Percentiles rank a stretch among this genome's conserved stretches.
These are phyloP conservation scores for Tephrocybe sp. DNA, from an alignment of 768 basidiomycete genomes.

Conservation along the genomic window DNA sequence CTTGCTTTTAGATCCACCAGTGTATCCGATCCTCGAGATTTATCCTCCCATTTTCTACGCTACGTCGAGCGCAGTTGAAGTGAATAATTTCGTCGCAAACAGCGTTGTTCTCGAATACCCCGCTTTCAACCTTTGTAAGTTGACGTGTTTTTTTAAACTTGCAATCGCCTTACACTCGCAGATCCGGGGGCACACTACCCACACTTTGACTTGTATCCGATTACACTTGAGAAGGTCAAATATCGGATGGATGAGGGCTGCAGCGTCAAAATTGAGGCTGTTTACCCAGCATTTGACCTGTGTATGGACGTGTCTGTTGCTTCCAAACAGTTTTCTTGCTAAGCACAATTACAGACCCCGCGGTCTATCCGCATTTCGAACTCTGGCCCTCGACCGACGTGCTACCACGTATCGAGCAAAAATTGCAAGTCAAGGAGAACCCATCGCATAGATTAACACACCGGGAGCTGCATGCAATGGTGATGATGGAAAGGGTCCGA, in stretches of 20 bases:
- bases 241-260: not conserved
- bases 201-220: constrained; percentile 41
- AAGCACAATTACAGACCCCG: constrained; percentile 23
- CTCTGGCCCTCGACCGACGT: constrained; percentile 23
- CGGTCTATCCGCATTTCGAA: constrained; percentile 37
- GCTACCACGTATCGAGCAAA: constrained; percentile 6
- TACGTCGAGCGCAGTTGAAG: not conserved
- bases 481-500: constrained; percentile 32
- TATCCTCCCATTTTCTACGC: constrained; percentile 14
- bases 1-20: constrained; percentile 11
- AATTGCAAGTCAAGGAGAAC: not conserved
- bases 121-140: constrained; percentile 13
- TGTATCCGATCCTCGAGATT: constrained; percentile 17
- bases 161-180: not conserved
- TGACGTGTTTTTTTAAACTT: not conserved
- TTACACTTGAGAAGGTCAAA: not conserved
- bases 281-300: constrained; percentile 24
- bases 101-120: constrained; percentile 2
- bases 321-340: not conserved
- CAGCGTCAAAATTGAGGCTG: constrained; percentile 4
- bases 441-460: constrained; percentile 26
- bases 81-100: not conserved
- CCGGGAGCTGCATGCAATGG: constrained; percentile 34
- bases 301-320: constrained; percentile 14
- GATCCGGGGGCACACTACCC: constrained; percentile 38